A percentile compares a stretch with the other conserved stretches of the same genome.
These are phyloP conservation scores for Ophiocordyceps unilateralis DNA, from an alignment of 2,329 filamentous ascomycete genomes.

Conservation along the genomic window DNA sequence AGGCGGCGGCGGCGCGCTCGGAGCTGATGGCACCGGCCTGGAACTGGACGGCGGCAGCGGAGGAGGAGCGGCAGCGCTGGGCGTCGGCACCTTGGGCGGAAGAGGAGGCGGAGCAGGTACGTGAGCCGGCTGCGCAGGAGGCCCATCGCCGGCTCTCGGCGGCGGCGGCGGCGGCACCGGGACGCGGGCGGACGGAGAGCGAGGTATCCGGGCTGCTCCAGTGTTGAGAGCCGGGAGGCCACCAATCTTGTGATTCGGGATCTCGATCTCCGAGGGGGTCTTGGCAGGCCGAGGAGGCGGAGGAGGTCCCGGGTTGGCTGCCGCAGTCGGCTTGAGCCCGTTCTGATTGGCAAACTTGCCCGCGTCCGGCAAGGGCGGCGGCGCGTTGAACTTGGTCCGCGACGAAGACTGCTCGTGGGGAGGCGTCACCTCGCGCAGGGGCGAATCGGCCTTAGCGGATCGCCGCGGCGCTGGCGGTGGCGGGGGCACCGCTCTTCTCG, in stretches of 20 bases:
- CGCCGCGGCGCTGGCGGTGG: constrained; percentile 35
- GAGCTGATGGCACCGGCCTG: not conserved
- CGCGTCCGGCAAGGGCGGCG: constrained; percentile 76
- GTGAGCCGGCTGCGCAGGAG: constrained; percentile 6
- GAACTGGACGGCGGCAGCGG: not conserved
- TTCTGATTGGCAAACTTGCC: constrained; percentile 60
- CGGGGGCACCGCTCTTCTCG: constrained; percentile 11
- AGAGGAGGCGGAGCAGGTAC: constrained; percentile 22
- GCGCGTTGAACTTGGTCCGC: constrained; percentile 60
- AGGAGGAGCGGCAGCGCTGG: constrained; percentile 23
- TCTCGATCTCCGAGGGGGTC: constrained; percentile 46
- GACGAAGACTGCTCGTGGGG: constrained; percentile 46
- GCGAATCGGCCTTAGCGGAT: constrained; percentile 36
- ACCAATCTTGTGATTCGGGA: constrained; percentile 41
- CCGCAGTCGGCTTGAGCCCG: constrained; percentile 10
- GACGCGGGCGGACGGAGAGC: constrained; percentile 57
- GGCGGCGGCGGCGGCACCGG: constrained; percentile 57
- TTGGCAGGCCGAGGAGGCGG: constrained; percentile 39
- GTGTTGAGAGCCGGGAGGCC: constrained; percentile 51
- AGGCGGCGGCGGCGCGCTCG: constrained; percentile 24
- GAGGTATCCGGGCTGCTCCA: constrained; percentile 56
- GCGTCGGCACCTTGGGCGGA: constrained; percentile 29
- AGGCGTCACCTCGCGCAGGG: constrained; percentile 56
- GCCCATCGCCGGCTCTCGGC: constrained; percentile 18
- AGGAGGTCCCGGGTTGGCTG: constrained; percentile 14